A percentile compares a stretch with the other conserved stretches of the same genome.
phyloP scores from a whole-genome alignment of 306 rosid genomes.

The Arachis stenosperma region DNA sequence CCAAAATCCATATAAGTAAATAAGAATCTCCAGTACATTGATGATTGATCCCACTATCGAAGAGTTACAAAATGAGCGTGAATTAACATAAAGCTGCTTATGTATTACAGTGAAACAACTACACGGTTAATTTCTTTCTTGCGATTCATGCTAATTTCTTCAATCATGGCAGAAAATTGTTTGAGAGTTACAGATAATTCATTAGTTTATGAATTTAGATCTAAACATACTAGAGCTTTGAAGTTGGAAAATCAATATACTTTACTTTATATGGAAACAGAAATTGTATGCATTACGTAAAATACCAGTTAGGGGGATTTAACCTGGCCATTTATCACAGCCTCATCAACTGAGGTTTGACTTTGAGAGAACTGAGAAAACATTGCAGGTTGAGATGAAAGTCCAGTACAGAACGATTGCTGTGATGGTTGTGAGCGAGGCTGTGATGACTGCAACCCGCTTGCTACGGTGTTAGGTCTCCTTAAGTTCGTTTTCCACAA shows the following conservation, averaged over 20 bases:
- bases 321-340: conserved; percentile 77
- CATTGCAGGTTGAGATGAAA: conserved; percentile 80
- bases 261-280: background rate
- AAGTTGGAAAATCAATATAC: background rate
- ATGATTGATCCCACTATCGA: background rate
- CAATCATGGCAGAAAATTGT: background rate
- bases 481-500: conserved; percentile 41
- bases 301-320: conserved; percentile 22
- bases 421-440: conserved; percentile 84
- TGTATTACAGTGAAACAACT: background rate
- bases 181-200: background rate
- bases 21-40: background rate
- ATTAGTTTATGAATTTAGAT: background rate
- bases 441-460: conserved; percentile 80
- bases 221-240: background rate
- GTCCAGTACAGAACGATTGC: conserved; percentile 85
- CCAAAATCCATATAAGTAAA: background rate
- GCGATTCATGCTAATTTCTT: background rate
- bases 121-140: background rate
- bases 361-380: conserved; percentile 85
- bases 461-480: conserved; percentile 52
- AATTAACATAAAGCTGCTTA: background rate
- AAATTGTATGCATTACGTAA: conserved; percentile 6
- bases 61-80: background rate
- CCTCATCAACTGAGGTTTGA: conserved; percentile 75